A percentile compares a stretch with the other conserved stretches of the same genome.
phyloP scores from a whole-genome alignment of 2,329 filamentous ascomycete species.

The Zymoseptoria brevis region DNA sequence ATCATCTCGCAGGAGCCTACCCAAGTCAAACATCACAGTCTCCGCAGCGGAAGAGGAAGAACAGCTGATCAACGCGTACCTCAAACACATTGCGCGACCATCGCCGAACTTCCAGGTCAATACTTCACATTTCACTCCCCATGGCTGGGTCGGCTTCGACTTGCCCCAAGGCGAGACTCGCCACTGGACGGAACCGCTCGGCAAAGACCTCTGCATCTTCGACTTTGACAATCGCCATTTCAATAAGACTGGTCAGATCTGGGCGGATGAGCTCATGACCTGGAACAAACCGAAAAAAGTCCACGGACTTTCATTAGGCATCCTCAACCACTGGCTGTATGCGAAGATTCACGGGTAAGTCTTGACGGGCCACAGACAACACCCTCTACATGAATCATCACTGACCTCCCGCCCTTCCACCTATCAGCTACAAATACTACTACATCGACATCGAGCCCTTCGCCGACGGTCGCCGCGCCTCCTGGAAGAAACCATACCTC shows the following conservation, averaged over 20 bases:
- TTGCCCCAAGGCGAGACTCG: neutral
- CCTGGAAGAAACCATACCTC: slow-evolving; percentile 5
- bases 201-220: slow-evolving; percentile 3
- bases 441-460: slow-evolving; percentile 3
- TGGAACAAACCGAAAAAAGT: neutral
- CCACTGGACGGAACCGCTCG: slow-evolving; percentile 1
- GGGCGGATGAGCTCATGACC: slow-evolving; percentile 1
- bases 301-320: slow-evolving; percentile 4
- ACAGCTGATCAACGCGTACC: neutral
- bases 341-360: neutral
- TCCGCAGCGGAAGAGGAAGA: neutral
- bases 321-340: slow-evolving; percentile 8
- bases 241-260: neutral
- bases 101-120: neutral
- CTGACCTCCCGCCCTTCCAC: neutral
- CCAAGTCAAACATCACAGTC: neutral
- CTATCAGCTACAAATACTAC: slow-evolving; percentile 6
- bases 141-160: neutral
- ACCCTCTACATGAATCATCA: too few relatives aligned
- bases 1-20: neutral
- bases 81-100: neutral
- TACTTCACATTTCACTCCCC: neutral
- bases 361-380: too few relatives aligned
- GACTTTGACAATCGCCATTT: slow-evolving; percentile 4
- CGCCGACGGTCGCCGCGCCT: slow-evolving; percentile 2